Base-by-base conservation (phyloP, 768 basidiomycete species). In the Lentinula sp. region DNA sequence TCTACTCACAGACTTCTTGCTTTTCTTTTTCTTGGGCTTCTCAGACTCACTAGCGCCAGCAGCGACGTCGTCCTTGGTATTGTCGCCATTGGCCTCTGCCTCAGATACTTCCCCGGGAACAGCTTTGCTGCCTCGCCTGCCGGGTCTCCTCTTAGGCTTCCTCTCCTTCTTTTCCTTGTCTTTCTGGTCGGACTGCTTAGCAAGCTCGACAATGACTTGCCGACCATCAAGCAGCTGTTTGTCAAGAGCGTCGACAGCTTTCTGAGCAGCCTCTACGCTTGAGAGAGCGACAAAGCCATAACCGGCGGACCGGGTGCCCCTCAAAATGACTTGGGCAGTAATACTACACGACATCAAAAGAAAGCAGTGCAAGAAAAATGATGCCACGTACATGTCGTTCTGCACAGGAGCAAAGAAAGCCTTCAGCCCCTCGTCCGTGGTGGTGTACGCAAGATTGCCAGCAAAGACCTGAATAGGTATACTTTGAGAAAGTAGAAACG, bases 341-440 rank as follows among this genome's bases (percentile, higher is more conserved):
- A 91, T 76, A 71, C 93, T 95, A 63, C 61, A 62, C 63, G 62
- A 28, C 52, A 61, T 57, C 61, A 60, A 64, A 41, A 63, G 53
- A 69, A 76, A 76, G 79, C 78, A 77, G 77, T 80, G 79, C 74
- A 71, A 43, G 9, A 41, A 28, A 52, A 60, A 59, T 65, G 37
- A 63, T 73, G 75, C 69, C 70, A 85, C 88, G 71, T 81, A 95
- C 94, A 95, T 87, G 76, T 93, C 92, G 80, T 78, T 84, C 76
- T 84, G 81, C 72, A 93, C 87, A 72, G 90, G 89, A 76, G 82
- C 88, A 82, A 95, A 96, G 83, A 96, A 90, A 76, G 90, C 79
- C 88, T 85, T 90, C 79, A 96, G 88, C 86, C 91, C 91, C 78
- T 93, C 90, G 82, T 93, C 91, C 81, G 90, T 92, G 67, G 91